A percentile compares a stretch with the other conserved stretches of the same genome.
These are phyloP conservation scores for Gyromitra esculenta DNA, from an alignment of 2,329 filamentous ascomycete species.

Conservation along the genomic window DNA sequence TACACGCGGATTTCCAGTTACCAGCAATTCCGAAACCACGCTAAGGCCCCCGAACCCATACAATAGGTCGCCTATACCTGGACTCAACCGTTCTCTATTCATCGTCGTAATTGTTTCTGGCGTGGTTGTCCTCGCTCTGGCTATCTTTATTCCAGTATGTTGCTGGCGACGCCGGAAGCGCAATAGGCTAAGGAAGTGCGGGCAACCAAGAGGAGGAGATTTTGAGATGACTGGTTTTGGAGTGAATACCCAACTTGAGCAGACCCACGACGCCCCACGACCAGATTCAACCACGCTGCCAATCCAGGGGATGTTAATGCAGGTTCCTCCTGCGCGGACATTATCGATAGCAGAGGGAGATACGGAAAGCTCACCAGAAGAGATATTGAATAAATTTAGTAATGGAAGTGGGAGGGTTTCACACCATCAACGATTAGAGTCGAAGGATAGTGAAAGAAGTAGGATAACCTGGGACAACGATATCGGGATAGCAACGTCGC, in stretches of 20 bases:
- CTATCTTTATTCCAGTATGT: conserved; percentile 10
- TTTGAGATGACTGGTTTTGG: not conserved
- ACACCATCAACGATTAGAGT: conserved; percentile 2
- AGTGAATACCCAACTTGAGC: not conserved
- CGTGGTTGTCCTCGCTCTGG: conserved; percentile 20
- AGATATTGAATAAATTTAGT: conserved; percentile 14
- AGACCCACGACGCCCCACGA: conserved; percentile 22
- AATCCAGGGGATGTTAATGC: conserved; percentile 22
- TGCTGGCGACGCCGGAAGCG: conserved; percentile 25
- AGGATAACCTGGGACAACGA: conserved; percentile 9
- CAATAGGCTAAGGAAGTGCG: not conserved
- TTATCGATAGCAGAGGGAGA: not conserved
- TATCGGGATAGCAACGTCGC: not conserved
- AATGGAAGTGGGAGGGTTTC: not conserved
- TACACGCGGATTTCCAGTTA: not conserved
- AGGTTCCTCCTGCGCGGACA: no score
- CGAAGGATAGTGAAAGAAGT: not conserved
- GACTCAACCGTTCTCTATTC: conserved; percentile 31
- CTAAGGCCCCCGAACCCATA: not conserved
- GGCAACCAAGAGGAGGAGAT: not conserved
- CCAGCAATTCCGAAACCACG: conserved; percentile 2
- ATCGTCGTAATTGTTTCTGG: conserved; percentile 27
- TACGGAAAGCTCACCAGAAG: not conserved
- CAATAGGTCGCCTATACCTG: not conserved
- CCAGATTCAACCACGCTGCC: conserved; percentile 45